Evolutionary conservation across 2,329 filamentous ascomycete genomes (phyloP), one percentile per base, ranked within the genome.

Genomic region (Pseudopithomyces chartarum): DNA sequence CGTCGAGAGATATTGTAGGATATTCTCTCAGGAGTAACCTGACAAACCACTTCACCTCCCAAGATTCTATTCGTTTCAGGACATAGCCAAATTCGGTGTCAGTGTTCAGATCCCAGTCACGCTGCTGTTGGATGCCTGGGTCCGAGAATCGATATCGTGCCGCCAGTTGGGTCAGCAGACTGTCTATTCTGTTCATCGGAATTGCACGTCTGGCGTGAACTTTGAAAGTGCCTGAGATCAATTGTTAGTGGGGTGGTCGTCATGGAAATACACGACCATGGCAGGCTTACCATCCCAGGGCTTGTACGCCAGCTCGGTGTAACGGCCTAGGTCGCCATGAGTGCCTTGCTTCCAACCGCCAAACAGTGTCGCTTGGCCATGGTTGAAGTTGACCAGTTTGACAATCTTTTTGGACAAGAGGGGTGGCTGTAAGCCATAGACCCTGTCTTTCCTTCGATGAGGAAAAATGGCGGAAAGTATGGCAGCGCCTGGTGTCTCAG

Each of bases 41-140:
- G 82, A 90, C 90, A 11, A 97, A 81, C 93, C 93, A 97, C 76
- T 97, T 97, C 3, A 88, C 89, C 69, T 96, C 90, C 81, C 81
- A 80, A 2, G 90, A 85, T 44, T 71, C 66, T 2, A 70, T 55
- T 26, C 63, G 62, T 23, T 44, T 84, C 81, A 52, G 92, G 78
- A 15, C 63, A 1, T 66, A 54, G 19, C 63, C 64, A 13, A 74
- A 58, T 45, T 69, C 63, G 2, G 61, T 53, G 20, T 74, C 69
- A 1, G 63, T 70, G 10, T 62, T 47, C 2, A 68, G 50, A 2
- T 67, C 22, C 36, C 39, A 52, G 22, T 68, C 52, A 33, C 67
- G 64, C 36, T 68, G 62, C 26, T 55, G 54, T 32, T 61, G 66
- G 15, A 72, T 70, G 2, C 81, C 79, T 1, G 84, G 84, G 2